A percentile compares a stretch with the other conserved stretches of the same genome.
Evolutionary conservation across 805 yeast species (phyloP).

Genomic region (Candida insectorum): DNA sequence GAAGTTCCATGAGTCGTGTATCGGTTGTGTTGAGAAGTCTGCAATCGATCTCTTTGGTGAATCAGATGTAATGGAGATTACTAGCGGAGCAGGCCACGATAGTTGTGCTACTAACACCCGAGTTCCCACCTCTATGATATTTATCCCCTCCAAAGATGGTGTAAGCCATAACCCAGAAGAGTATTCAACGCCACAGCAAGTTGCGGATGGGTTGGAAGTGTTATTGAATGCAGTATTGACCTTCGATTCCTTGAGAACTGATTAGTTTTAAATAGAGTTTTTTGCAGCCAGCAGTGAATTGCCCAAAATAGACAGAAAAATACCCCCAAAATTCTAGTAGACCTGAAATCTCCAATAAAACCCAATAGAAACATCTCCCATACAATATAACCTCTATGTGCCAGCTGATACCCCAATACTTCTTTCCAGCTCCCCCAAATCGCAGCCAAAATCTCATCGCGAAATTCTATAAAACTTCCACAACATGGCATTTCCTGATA

Average conservation of each 20-base stretch:
- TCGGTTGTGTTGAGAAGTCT: constrained; percentile 49
- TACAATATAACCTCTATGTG: no score
- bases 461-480: not conserved
- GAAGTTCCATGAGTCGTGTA: constrained; percentile 50
- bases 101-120: constrained; percentile 55
- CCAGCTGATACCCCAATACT: no score
- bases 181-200: constrained; percentile 60
- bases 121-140: constrained; percentile 72
- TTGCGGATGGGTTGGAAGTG: constrained; percentile 57
- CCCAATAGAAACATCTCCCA: no score
- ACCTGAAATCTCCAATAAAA: no score
- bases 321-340: no score
- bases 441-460: not conserved
- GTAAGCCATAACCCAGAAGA: constrained; percentile 61
- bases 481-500: constrained; percentile 12
- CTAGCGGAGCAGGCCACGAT: constrained; percentile 76
- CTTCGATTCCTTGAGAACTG: constrained; percentile 22
- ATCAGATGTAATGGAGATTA: constrained; percentile 42
- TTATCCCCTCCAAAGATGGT: constrained; percentile 46
- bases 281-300: no score
- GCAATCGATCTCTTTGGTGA: constrained; percentile 49
- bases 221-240: constrained; percentile 44
- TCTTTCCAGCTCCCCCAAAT: no score
- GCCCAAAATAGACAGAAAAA: no score
- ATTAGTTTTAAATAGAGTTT: not conserved